Conservation (phyloP, 164 flowering plant genomes). For the Stephania cephalantha region DNA sequence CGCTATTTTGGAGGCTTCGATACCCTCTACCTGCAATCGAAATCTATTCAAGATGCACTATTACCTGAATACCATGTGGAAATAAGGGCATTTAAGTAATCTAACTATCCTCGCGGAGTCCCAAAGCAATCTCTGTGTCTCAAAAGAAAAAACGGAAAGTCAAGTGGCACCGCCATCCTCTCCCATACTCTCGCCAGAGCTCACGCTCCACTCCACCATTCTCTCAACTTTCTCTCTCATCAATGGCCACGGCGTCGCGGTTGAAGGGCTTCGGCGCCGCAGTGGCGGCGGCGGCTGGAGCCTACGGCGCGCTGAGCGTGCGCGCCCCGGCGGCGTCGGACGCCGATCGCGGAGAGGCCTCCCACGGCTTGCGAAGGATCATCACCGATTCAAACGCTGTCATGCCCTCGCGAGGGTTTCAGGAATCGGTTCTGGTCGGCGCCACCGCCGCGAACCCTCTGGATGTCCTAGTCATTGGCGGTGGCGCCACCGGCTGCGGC, state of each 20-base stretch:
- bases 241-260: constrained; percentile 46
- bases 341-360: constrained; percentile 34
- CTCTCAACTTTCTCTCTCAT: not conserved
- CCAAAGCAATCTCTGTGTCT: not conserved
- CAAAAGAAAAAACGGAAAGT: not conserved
- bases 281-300: constrained; percentile 37
- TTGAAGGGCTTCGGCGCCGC: constrained; percentile 47
- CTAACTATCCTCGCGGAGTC: not conserved
- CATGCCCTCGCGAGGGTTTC: constrained; percentile 59
- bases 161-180: not conserved
- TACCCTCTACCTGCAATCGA: too few relatives aligned
- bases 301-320: constrained; percentile 21
- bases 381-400: constrained; percentile 44
- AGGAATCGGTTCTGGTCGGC: constrained; percentile 59
- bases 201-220: too few relatives aligned
- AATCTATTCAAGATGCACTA: too few relatives aligned
- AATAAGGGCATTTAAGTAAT: not conserved
- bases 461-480: constrained; percentile 88
- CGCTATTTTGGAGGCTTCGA: too few relatives aligned
- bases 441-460: constrained; percentile 57
- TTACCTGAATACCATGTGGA: not conserved
- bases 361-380: constrained; percentile 34
- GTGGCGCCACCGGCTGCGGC: constrained; percentile 95
- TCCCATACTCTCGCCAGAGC: not conserved
- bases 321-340: constrained; percentile 30